phyloP scores from a whole-genome alignment of 2,329 filamentous ascomycete genomes.

The Xylariomycetidae sp. region DNA sequence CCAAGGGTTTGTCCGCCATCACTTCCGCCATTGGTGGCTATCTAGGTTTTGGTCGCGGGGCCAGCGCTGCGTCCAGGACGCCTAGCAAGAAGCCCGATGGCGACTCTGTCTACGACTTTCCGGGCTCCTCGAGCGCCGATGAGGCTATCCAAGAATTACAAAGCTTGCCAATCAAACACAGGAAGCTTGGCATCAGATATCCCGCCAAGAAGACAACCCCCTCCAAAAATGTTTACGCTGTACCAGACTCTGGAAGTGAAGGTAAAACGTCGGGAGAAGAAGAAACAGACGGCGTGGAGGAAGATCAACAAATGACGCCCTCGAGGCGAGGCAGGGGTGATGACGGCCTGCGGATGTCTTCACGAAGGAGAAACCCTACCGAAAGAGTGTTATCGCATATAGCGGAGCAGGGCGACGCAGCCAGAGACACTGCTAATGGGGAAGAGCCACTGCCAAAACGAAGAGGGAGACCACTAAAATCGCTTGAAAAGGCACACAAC shows the following conservation, averaged over 20 bases:
- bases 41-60: constrained; percentile 7
- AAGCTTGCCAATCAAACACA: constrained; percentile 15
- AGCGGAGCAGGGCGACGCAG: too few relatives aligned
- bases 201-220: constrained; percentile 7
- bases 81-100: constrained; percentile 6
- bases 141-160: constrained; percentile 8
- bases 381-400: constrained; percentile 1
- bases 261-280: constrained; percentile 4
- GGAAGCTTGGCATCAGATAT: constrained; percentile 17
- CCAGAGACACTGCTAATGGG: too few relatives aligned
- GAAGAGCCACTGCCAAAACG: constrained; percentile 7
- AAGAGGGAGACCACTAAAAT: constrained; percentile 8
- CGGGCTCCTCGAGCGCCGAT: constrained; percentile 12
- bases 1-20: constrained; percentile 17
- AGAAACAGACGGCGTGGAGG: constrained; percentile 2
- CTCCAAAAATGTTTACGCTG: constrained; percentile 20
- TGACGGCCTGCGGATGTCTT: constrained; percentile 1
- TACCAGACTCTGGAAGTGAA: constrained; percentile 26
- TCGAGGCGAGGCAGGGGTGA: constrained; percentile 9
- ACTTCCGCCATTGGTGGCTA: constrained; percentile 18
- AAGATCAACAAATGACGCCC: constrained; percentile 10
- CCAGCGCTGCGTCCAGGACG: constrained; percentile 1
- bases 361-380: constrained; percentile 1
- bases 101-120: constrained; percentile 15
- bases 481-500: constrained; percentile 3